Base-by-base conservation (phyloP, 2,329 filamentous ascomycete species). In the Ophiostoma tasmaniense region DNA sequence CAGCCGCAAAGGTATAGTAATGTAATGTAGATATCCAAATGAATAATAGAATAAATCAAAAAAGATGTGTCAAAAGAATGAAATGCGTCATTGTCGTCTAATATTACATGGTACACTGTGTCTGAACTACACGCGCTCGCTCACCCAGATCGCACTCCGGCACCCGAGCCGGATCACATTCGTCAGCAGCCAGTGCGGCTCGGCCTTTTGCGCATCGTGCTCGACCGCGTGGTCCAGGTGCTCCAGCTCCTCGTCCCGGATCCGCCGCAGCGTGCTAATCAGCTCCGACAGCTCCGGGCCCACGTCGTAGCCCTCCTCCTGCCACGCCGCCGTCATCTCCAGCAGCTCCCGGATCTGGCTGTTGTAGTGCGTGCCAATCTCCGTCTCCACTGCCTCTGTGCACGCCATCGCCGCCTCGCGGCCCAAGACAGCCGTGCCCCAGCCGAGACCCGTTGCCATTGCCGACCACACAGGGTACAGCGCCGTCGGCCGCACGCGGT, bases 361-460 rank as follows among this genome's bases (percentile, higher is more conserved):
- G 77, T 98, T 98, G 78, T 99, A 99, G 80, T 99, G 95, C 35
- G 88, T 88, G 2, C 95, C 95, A 72, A 99, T 99, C 81, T 98
- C 95, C 7, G 94, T 99, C 83, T 99, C 95, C 1, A 99, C 94
- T 0, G 95, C 95, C 80, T 99, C 95, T 0, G 95, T 98, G 77
- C 95, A 99, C 14, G 95, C 95, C 95, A 99, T 99, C 45, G 95
- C 94, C 1, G 94, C 93, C 80, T 98, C 93, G 66, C 92, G 87
- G 0, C 95, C 93, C 84, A 99, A 85, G 59, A 95, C 80, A 0
- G 91, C 95, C 0, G 95, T 99, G 4, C 87, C 85, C 93, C 95
- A 97, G 22, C 95, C 95, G 8, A 99, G 80, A 0, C 89, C 87
- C 0, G 90, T 89, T 1, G 95, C 91, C 13, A 93, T 87, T 8